Base-by-base conservation (phyloP, 495 filamentous ascomycete species). In the Talaromyces stipitatus region DNA sequence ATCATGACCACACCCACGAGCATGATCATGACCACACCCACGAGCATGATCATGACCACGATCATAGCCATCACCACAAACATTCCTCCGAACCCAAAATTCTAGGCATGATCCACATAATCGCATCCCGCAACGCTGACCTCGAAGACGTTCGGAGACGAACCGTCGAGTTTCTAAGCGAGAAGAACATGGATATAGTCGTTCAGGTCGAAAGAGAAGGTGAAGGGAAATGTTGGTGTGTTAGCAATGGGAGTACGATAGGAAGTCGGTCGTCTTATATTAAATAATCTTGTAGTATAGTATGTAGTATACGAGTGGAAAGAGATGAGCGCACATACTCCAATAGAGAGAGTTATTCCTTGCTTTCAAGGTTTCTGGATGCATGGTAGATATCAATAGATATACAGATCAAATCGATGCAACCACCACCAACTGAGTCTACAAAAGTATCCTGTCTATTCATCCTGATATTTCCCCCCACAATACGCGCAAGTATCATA, bases 21-120 rank as follows among this genome's bases (percentile, higher is more conserved):
- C 55, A 58, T 22, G 33, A 23, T n/a, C 47, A 60, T 26, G n/a
- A 33, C 11, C 43, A 58, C 32, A 18, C 51, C 28, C 55, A 58
- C 27, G 16, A 12, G 5, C 55, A 72, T 30, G 47, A 60, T 24
- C 71, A 70, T 33, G 50, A 10, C 3, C 69, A 69, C 24, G 28
- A 52, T 29, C 51, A 57, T 36, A 23, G n/a, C 12, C 45, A 59
- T 50, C 24, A 47, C n/a, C 41, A 57, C 14, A 28, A 58, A 16
- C 56, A 58, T 2, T 65, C 68, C 59, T 61, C 66, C 22, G 63
- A 65, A 27, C 57, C 58, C 16, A 60, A 77, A 22, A 74, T 90
- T 8, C 64, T 90, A 12, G 90, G 90, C 1, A 87, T 91, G 4
- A 88, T 95, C 62, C 90, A 95, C 64, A 82, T 95, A n/a, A 79